Evolutionary conservation across 2,329 filamentous ascomycete genomes (phyloP).

Genomic region (Colletotrichum destructivum): DNA sequence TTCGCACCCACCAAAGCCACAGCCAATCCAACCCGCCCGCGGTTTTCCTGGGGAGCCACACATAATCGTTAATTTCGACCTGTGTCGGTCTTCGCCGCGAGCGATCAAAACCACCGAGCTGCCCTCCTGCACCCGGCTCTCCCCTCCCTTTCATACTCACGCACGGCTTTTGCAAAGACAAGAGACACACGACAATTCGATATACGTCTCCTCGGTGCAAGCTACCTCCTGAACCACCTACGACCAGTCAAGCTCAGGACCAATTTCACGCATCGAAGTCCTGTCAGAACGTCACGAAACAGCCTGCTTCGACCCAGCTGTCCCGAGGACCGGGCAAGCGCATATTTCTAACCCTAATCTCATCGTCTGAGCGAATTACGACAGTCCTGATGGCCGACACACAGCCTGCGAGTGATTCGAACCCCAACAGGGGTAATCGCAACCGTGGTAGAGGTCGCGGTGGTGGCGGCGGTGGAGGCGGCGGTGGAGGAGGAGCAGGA

Average conservation of each 20-base stretch:
- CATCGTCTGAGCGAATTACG: no score
- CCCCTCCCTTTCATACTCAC: background rate
- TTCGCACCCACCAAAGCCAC: slow-evolving; percentile 34
- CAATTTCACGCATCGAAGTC: slow-evolving; percentile 7
- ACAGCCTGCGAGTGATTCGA: slow-evolving; percentile 27
- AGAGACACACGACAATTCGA: background rate
- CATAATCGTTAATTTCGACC: slow-evolving; percentile 39
- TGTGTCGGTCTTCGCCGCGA: slow-evolving; percentile 29
- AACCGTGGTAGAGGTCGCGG: slow-evolving; percentile 41
- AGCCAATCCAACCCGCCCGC: slow-evolving; percentile 22
- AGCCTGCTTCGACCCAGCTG: background rate
- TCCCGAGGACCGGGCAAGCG: background rate
- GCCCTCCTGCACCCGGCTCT: slow-evolving; percentile 4
- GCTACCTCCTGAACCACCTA: background rate
- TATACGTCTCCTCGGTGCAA: background rate
- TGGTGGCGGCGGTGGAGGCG: slow-evolving; percentile 50
- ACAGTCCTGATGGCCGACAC: slow-evolving; percentile 32
- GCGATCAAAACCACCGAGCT: slow-evolving; percentile 17
- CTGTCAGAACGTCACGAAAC: background rate
- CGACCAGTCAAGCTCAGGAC: background rate
- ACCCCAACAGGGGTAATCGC: slow-evolving; percentile 38
- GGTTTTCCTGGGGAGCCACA: slow-evolving; percentile 34
- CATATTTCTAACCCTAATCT: background rate
- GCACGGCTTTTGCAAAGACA: background rate
- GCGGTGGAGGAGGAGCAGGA: slow-evolving; percentile 46